Evolutionary conservation across 2,329 filamentous ascomycete genomes (phyloP).

Genomic region (Aspergillus felis): DNA sequence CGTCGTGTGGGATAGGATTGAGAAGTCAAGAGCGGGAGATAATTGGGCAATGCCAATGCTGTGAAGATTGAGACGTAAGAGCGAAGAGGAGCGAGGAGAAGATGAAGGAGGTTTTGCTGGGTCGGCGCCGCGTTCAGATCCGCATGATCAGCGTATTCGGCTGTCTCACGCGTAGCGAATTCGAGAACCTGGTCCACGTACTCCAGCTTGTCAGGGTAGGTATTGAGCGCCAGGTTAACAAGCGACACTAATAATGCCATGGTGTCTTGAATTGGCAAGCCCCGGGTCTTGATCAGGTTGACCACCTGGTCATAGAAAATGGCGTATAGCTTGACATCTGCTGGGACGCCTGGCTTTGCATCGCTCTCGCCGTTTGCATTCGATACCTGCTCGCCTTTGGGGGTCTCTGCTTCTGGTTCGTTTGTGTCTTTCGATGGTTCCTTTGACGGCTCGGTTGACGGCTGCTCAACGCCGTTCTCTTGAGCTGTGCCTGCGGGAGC

Average conservation of each 20-base stretch:
- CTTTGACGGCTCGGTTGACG: conserved; percentile 11
- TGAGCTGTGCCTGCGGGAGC: conserved; percentile 27
- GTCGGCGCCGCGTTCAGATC: conserved; percentile 84
- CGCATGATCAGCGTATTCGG: conserved; percentile 88
- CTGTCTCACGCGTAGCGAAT: conserved; percentile 81
- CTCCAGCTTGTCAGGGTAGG: conserved; percentile 87
- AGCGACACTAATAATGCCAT: conserved; percentile 92
- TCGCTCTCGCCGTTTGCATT: conserved; percentile 28
- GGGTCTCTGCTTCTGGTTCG: conserved; percentile 22
- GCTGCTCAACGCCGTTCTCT: conserved; percentile 37
- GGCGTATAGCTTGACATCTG: conserved; percentile 86
- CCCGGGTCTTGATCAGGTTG: conserved; percentile 85
- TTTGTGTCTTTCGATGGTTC: conserved; percentile 24
- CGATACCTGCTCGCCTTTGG: conserved; percentile 27
- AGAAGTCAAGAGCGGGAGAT: conserved; percentile 81
- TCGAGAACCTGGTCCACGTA: conserved; percentile 92
- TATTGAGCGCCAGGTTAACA: conserved; percentile 88
- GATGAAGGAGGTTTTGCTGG: conserved; percentile 82
- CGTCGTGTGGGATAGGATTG: conserved; percentile 91
- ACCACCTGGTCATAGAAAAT: conserved; percentile 97
- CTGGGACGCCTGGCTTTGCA: conserved; percentile 38
- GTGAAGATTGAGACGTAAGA: conserved; percentile 93
- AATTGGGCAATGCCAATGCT: conserved; percentile 87
- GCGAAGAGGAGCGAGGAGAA: conserved; percentile 86
- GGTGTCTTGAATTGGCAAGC: conserved; percentile 88